A percentile compares a stretch with the other conserved stretches of the same genome.
Conservation (phyloP, 192 early-diverging fungal species). For the Entomortierella beljakovae region DNA sequence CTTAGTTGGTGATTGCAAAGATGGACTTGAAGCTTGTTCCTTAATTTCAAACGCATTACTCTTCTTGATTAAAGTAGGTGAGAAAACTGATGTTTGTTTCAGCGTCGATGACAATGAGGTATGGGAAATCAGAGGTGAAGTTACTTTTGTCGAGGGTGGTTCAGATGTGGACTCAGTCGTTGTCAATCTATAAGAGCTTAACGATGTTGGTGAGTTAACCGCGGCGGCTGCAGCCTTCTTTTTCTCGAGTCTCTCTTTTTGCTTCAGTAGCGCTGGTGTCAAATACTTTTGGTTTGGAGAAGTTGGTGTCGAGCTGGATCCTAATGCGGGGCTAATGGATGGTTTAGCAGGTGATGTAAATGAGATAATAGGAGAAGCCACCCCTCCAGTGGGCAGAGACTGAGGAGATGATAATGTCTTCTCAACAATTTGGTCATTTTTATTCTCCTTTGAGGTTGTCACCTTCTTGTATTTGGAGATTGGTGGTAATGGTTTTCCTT, state of each 20-base stretch:
- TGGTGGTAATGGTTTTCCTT: slow-evolving; percentile 47
- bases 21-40: neutral
- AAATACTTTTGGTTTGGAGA: slow-evolving; percentile 26
- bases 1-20: neutral
- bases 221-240: slow-evolving; percentile 23
- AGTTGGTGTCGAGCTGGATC: neutral
- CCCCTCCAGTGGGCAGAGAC: neutral
- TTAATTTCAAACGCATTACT: neutral
- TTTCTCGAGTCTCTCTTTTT: slow-evolving; percentile 42
- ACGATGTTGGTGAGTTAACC: neutral
- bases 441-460: neutral
- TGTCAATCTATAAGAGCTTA: slow-evolving; percentile 8
- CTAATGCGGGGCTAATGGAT: slow-evolving; percentile 6
- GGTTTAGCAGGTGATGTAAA: slow-evolving; percentile 12
- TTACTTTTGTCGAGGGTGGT: neutral
- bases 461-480: slow-evolving; percentile 49
- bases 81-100: slow-evolving; percentile 8
- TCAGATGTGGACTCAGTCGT: neutral
- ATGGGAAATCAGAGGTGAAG: slow-evolving; percentile 11
- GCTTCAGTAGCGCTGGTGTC: slow-evolving; percentile 37
- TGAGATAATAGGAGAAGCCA: slow-evolving; percentile 13
- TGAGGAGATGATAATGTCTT: slow-evolving; percentile 11
- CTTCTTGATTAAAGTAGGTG: slow-evolving; percentile 7
- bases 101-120: neutral
- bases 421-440: neutral